Conservation (phyloP, 345 rosid species). For the Brassica nigra region DNA sequence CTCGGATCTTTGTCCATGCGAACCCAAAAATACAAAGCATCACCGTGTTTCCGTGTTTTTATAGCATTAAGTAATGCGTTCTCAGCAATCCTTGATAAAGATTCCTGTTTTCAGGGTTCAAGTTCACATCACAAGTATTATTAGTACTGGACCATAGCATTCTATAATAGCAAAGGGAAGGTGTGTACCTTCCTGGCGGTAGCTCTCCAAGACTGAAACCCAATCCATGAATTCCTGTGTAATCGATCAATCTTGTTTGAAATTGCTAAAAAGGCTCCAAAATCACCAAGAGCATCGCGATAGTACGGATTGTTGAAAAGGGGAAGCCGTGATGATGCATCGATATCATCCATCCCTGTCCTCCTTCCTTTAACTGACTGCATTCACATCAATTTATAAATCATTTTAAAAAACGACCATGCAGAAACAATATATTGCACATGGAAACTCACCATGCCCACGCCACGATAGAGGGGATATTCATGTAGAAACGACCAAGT, state of each 20-base stretch:
- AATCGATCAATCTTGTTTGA: constrained; percentile 78
- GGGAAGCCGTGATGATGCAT: constrained; percentile 82
- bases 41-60: constrained; percentile 67
- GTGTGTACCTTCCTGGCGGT: constrained; percentile 79
- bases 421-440: constrained; percentile 11
- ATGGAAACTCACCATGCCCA: constrained; percentile 73
- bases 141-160: constrained; percentile 1
- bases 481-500: constrained; percentile 91
- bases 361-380: constrained; percentile 91
- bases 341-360: constrained; percentile 80
- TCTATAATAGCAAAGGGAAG: background rate
- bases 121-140: constrained; percentile 25
- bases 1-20: constrained; percentile 94
- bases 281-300: constrained; percentile 82
- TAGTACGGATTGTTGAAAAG: constrained; percentile 81
- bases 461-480: constrained; percentile 84
- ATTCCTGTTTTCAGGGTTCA: constrained; percentile 56
- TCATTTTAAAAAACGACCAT: too few species aligned
- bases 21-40: constrained; percentile 91
- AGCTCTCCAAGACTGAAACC: constrained; percentile 96
- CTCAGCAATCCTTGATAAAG: constrained; percentile 78
- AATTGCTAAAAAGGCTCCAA: constrained; percentile 88
- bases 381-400: constrained; percentile 21
- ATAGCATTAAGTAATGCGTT: constrained; percentile 66
- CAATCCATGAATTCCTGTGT: constrained; percentile 97